phyloP scores from a whole-genome alignment of 371 early-diverging fungal genomes.

The Circinella umbellata region DNA sequence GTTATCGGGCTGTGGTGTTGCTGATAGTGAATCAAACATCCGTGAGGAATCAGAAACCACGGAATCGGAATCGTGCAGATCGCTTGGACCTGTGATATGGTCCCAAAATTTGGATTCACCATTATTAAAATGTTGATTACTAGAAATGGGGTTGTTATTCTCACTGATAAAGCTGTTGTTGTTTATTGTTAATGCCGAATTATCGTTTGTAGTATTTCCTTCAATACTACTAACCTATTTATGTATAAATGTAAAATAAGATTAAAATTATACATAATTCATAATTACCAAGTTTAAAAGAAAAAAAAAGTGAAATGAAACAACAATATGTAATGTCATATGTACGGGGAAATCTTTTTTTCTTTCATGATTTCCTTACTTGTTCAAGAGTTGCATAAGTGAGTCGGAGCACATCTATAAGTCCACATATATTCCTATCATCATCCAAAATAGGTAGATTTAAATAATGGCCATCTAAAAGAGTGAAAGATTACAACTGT shows the following conservation, averaged over 20 bases:
- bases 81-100: constrained; percentile 16
- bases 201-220: constrained; percentile 28
- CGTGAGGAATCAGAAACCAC: constrained; percentile 51
- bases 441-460: constrained; percentile 94
- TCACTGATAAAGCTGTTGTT: not conserved
- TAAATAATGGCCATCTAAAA: constrained; percentile 90
- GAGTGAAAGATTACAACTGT: constrained; percentile 18
- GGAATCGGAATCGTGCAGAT: constrained; percentile 44
- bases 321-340: too few relatives aligned
- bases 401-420: constrained; percentile 93
- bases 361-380: constrained; percentile 39
- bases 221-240: constrained; percentile 44
- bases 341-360: not conserved
- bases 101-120: constrained; percentile 29
- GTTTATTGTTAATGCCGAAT: not conserved
- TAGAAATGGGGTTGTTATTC: not conserved
- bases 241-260: not conserved
- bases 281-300: too few relatives aligned
- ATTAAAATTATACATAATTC: too few relatives aligned
- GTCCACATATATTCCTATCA: constrained; percentile 77
- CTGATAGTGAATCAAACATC: constrained; percentile 30
- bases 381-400: constrained; percentile 82
- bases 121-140: not conserved
- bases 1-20: constrained; percentile 33
- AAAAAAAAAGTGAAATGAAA: too few relatives aligned